phyloP scores from a whole-genome alignment of 176 grass and related monocot species.

The sorghum (Sorghum bicolor) region DNA sequence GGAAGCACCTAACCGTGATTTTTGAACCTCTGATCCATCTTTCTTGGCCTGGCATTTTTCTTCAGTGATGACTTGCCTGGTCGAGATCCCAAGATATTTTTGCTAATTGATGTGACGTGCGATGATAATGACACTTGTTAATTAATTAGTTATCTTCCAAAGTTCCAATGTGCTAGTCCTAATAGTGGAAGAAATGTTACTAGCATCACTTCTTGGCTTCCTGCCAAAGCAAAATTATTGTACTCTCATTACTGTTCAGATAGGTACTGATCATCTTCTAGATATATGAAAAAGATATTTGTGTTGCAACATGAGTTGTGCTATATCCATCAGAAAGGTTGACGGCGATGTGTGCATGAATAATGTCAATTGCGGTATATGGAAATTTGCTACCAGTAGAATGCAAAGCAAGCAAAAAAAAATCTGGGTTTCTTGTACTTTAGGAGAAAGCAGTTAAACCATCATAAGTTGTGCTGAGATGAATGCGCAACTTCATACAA shows the following conservation, averaged over 20 bases:
- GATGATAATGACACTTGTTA: background rate
- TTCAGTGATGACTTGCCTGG: background rate
- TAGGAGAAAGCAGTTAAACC: background rate
- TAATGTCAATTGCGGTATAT: background rate
- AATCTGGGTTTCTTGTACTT: background rate
- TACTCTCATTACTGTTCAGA: background rate
- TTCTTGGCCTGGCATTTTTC: background rate
- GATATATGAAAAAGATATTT: background rate
- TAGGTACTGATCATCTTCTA: background rate
- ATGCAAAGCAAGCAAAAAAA: background rate
- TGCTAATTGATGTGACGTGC: background rate
- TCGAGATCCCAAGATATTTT: background rate
- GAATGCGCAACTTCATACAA: background rate
- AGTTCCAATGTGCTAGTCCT: background rate
- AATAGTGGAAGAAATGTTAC: background rate
- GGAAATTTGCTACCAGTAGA: background rate
- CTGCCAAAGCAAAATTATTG: conserved; percentile 2
- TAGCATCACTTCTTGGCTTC: background rate
- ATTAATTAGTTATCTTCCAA: background rate
- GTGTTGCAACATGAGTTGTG: background rate
- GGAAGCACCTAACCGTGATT: background rate
- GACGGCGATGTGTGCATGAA: background rate
- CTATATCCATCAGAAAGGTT: background rate
- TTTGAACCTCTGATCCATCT: background rate
- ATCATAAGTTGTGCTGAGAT: background rate